Evolutionary conservation across 2,329 filamentous ascomycete genomes (phyloP), one percentile per base, ranked within the genome.

Genomic region (Fusarium luffae): DNA sequence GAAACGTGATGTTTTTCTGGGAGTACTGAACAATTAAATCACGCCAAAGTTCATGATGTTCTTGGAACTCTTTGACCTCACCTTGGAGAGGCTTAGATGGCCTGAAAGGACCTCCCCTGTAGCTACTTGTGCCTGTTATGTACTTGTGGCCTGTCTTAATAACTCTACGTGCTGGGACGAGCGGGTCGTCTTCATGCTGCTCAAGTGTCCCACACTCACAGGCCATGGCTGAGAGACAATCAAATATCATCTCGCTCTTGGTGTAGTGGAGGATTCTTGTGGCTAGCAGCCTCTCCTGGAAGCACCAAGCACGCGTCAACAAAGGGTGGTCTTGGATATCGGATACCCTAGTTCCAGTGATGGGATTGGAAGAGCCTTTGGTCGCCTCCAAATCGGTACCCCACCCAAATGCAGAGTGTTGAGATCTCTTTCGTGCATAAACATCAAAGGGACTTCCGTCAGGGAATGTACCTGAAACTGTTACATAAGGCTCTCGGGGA

Each of bases 211-310:
- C 69, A 4, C 75, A 77, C 44, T 78, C 75, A 14, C 75, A 78
- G 1, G 69, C 63, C 54, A 70, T 68, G 4, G 61, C 63, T 0
- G 68, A 63, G 1, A 72, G 37, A 21, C 75, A 76, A 28, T 76
- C 75, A 10, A 76, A 76, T 4, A 75, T 47, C 13, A 74, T 54
- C 55, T 77, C 75, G 9, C 61, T 46, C 11, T 69, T 68, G 7
- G 70, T 75, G n/a, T 76, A 78, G 37, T 78, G 76, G 1, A 78
- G 62, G 2, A 77, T 66, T 0, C 75, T 47, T 2, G 74, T 72
- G 0, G 76, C 74, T 6, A 79, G 32, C 0, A 76, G 41, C 4
- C 77, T 72, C 16, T 79, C 77, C 3, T 79, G 77, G 5, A 77
- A 74, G 4, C 72, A 73, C 77, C 77, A 79, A 0, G 72, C 77